Percentiles rank a stretch among this genome's conserved stretches.
phyloP scores from a whole-genome alignment of 1,284 basidiomycete species.

The Ceratobasidium sp. region DNA sequence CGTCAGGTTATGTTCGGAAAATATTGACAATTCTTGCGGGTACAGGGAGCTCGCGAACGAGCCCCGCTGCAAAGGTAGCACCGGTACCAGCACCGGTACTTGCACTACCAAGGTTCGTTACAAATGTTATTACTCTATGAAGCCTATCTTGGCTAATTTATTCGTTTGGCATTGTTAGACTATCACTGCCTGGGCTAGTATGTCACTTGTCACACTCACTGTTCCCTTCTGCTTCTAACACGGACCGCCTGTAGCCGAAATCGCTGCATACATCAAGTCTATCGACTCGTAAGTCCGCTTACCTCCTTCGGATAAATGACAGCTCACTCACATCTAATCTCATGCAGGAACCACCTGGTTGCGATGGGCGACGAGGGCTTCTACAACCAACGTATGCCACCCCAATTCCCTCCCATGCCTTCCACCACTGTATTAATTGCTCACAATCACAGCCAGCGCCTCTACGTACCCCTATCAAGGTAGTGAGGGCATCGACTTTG shows the following conservation, averaged over 20 bases:
- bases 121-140: not conserved
- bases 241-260: not conserved
- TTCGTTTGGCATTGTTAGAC: not conserved
- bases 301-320: not conserved
- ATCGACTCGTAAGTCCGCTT: constrained; percentile 47
- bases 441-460: not conserved
- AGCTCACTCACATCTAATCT: not conserved
- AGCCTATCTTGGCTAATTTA: not conserved
- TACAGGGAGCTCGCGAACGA: constrained; percentile 51
- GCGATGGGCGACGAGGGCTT: constrained; percentile 54
- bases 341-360: constrained; percentile 32
- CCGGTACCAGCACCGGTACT: constrained; percentile 28
- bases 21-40: not conserved
- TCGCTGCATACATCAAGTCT: constrained; percentile 52
- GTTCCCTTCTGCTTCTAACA: not conserved
- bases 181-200: constrained; percentile 16
- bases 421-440: not conserved
- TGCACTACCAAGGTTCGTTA: constrained; percentile 36
- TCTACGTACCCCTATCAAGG: constrained; percentile 18
- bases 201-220: not conserved
- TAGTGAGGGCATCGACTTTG: constrained; percentile 68
- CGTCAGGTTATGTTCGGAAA: not conserved
- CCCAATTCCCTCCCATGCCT: not conserved
- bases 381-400: constrained; percentile 32
- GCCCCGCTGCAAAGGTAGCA: constrained; percentile 49